Base-by-base conservation (phyloP, 2,329 filamentous ascomycete species). In the Drechslerella dactyloides region DNA sequence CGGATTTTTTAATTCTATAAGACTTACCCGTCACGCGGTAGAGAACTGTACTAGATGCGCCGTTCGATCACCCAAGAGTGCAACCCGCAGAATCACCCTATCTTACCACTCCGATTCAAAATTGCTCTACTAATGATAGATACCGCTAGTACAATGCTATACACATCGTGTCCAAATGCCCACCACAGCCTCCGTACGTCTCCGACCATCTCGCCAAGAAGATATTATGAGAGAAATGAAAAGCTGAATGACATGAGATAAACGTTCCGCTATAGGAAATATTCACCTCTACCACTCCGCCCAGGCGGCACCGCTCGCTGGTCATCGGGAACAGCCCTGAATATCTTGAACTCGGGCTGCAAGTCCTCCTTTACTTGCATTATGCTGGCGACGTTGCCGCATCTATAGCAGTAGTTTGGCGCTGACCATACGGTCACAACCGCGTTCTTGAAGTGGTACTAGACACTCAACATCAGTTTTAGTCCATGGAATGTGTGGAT, bases 391-490 rank as follows among this genome's bases (percentile, higher is more conserved):
- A 90, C 82, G 69, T 83, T 86, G 55, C 81, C 81, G 69, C 81
- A 82, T 52, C 81, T 79, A 74, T 82, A 82, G 75, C 81, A 82
- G 76, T 82, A 82, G 72, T 82, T 82, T 15, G 81, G 81, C 21
- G 81, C 81, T 23, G 80, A 82, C 84, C 87, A 90, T 23, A 90
- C 87, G 0, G 87, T 90, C 17, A 96, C 93, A 46, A 97, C 93
- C 11, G 96, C 96, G 79, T 96, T 90, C 60, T 89, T 85, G 81
- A 97, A 97, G 79, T 97, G 93, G 79, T 96, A 97, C 86, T 91
- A 64, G 35, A 57, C 5, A 33, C 27, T 24, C 27, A 63, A 53
- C 30, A 37, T 54, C 64, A 53, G 46, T 15, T 46, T 24, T 4
- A 15, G 44, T 15, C 40, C 15, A 21, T 11, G 6, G 10, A 10